A percentile compares a stretch with the other conserved stretches of the same genome.
phyloP scores from a whole-genome alignment of 208 protist species.

The Leishmania tropica region DNA sequence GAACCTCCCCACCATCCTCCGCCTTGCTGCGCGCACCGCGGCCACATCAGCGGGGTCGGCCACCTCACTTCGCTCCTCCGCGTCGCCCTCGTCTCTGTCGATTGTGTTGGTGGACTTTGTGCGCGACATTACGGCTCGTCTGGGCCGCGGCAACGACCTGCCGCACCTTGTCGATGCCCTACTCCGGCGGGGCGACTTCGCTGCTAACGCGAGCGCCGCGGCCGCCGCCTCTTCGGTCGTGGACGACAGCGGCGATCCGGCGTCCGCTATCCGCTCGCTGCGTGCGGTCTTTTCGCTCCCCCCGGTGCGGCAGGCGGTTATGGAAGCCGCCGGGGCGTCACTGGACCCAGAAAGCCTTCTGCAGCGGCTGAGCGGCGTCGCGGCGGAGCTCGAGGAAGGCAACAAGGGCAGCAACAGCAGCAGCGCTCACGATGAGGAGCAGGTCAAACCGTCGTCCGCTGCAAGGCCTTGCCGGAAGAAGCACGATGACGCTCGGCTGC shows the following conservation, averaged over 20 bases:
- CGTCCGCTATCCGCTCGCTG: conserved; percentile 29
- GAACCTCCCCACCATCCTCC: conserved; percentile 75
- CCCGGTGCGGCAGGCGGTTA: conserved; percentile 40
- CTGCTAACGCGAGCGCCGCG: background rate
- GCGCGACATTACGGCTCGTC: conserved; percentile 47
- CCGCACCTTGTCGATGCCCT: conserved; percentile 65
- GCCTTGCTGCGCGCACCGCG: conserved; percentile 57
- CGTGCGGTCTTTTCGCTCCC: conserved; percentile 47
- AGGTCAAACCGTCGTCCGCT: background rate
- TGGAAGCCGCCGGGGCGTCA: conserved; percentile 44
- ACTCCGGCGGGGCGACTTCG: conserved; percentile 16
- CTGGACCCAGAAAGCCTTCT: conserved; percentile 72
- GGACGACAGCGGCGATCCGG: conserved; percentile 11
- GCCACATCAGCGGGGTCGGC: background rate
- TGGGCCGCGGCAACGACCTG: conserved; percentile 71
- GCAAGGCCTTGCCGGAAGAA: background rate
- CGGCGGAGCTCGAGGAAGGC: conserved; percentile 13
- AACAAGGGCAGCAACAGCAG: background rate
- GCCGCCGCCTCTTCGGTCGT: conserved; percentile 1
- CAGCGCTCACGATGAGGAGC: conserved; percentile 1
- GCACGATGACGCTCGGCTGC: conserved; percentile 4
- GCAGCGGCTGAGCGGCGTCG: conserved; percentile 32
- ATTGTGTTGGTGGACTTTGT: conserved; percentile 47
- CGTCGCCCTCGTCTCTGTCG: conserved; percentile 13
- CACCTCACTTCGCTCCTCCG: background rate